A percentile compares a stretch with the other conserved stretches of the same genome.
These are phyloP conservation scores for Kregervanrija pseudodelftensis DNA, from an alignment of 805 yeast species.

Conservation along the genomic window DNA sequence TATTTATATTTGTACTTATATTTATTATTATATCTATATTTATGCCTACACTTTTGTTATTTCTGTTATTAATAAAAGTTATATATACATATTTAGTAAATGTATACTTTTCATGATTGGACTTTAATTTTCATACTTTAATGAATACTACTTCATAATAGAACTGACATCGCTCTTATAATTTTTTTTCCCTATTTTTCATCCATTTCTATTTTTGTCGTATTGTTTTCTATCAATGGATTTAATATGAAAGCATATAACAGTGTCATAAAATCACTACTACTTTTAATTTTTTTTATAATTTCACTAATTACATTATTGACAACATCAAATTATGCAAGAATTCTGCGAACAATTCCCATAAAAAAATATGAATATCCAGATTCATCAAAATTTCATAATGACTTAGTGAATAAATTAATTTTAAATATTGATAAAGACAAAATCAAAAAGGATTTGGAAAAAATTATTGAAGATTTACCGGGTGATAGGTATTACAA, in stretches of 20 bases:
- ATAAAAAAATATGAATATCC: slow-evolving; percentile 46
- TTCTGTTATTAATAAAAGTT: no score
- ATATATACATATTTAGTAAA: no score
- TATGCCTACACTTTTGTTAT: no score
- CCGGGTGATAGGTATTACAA: slow-evolving; percentile 67
- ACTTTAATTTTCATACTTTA: no score
- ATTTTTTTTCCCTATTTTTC: no score
- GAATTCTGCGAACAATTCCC: slow-evolving; percentile 1
- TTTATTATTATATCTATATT: no score
- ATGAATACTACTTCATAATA: no score
- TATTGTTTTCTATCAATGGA: no score
- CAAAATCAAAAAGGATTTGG: slow-evolving; percentile 3
- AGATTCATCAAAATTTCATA: slow-evolving; percentile 25
- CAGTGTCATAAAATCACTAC: neutral
- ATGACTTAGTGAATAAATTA: slow-evolving; percentile 28
- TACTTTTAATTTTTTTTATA: neutral
- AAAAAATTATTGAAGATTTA: slow-evolving; percentile 2
- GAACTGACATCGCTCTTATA: no score
- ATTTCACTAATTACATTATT: neutral
- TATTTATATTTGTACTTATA: neutral
- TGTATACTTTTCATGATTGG: no score
- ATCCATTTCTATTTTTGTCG: no score
- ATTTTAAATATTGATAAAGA: slow-evolving; percentile 5
- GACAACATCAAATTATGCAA: slow-evolving; percentile 2
- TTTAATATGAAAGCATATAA: no score